Percentiles rank a stretch among this genome's conserved stretches.
phyloP scores from a whole-genome alignment of 2,329 filamentous ascomycete species.

The Cercospora janseana region DNA sequence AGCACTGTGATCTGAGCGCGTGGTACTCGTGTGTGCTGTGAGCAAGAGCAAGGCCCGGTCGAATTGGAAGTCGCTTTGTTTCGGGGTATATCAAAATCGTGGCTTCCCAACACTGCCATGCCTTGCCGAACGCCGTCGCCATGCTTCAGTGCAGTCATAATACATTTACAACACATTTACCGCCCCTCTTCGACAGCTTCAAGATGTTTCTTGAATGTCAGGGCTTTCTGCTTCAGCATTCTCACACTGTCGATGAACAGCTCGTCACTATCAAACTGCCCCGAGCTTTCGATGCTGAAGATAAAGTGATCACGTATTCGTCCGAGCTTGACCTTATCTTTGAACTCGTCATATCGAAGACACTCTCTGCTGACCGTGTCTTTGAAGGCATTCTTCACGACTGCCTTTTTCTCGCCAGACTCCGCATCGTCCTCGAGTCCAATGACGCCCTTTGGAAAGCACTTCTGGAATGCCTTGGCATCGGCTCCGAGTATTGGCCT shows the following conservation, averaged over 20 bases:
- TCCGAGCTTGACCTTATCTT: constrained; percentile 91
- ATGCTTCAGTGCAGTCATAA: constrained; percentile 10
- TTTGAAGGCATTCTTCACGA: constrained; percentile 82
- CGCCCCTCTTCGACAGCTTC: constrained; percentile 43
- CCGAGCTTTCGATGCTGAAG: constrained; percentile 90
- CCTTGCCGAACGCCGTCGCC: constrained; percentile 14
- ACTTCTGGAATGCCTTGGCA: constrained; percentile 82
- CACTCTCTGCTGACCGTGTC: constrained; percentile 95
- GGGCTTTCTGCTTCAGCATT: constrained; percentile 80
- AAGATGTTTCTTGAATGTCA: constrained; percentile 68
- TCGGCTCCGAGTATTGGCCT: constrained; percentile 81
- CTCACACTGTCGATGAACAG: constrained; percentile 88
- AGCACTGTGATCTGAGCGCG: not conserved
- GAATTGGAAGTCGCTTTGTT: constrained; percentile 8
- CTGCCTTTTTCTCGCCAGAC: constrained; percentile 76
- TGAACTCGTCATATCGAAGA: constrained; percentile 86
- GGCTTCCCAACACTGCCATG: not conserved
- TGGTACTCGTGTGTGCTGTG: not conserved
- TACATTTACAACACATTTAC: constrained; percentile 5
- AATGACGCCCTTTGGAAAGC: constrained; percentile 89
- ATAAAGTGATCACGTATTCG: constrained; percentile 94
- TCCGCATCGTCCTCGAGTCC: constrained; percentile 69
- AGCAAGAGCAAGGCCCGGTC: not conserved
- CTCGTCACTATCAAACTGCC: constrained; percentile 91
- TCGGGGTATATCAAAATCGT: constrained; percentile 1